Evolutionary conservation across 1,139 yeast genomes (phyloP), one percentile per base, ranked within the genome.

Genomic region (Yamadazyma sp.): DNA sequence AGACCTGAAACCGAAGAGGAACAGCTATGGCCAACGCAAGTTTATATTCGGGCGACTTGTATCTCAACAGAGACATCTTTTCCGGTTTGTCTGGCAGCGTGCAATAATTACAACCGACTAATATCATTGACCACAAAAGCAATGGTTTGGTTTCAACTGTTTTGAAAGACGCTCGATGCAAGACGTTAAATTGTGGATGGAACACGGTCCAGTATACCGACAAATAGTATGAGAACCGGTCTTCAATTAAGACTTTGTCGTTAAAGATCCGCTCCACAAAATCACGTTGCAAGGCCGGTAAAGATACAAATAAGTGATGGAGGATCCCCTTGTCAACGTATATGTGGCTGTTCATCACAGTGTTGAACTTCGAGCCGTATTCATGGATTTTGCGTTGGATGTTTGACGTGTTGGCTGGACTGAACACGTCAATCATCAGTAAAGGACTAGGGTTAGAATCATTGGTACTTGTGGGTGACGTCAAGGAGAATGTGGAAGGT

Each of bases 1-100:
- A 82, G 5, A 83, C 72, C 36, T 73, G 64, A 74, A 81, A 82
- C 37, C 94, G 59, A 22, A 85, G 56, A 0, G 88, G 88, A n/a
- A 65, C 74, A 1, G 87, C 83, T 11, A 85, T 74, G 27, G 66
- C 56, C 28, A 56, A 46, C 1, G 65, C 56, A 15, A 66, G 52
- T 33, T 61, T 59, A 38, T 58, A 62, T 38, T 62, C 72, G 0
- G 63, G 59, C 1, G 69, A 58, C 36, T 58, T 48, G 2, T 36
- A 33, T 31, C 54, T 37, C 8, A 50, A 42, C 33, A 38, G 49
- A 35, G 44, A 43, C n/a, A 48, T 26, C 17, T 35, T 38, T 7
- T 40, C 40, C n/a, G 47, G 46, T 12, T 47, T 50, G 20, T 43
- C 51, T 3, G 47, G 41, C 5, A 50, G 54, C 14, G 50, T 55